A percentile compares a stretch with the other conserved stretches of the same genome.
These are phyloP conservation scores for Endothia cerciana DNA, from an alignment of 2,329 filamentous ascomycete species.

Conservation along the genomic window DNA sequence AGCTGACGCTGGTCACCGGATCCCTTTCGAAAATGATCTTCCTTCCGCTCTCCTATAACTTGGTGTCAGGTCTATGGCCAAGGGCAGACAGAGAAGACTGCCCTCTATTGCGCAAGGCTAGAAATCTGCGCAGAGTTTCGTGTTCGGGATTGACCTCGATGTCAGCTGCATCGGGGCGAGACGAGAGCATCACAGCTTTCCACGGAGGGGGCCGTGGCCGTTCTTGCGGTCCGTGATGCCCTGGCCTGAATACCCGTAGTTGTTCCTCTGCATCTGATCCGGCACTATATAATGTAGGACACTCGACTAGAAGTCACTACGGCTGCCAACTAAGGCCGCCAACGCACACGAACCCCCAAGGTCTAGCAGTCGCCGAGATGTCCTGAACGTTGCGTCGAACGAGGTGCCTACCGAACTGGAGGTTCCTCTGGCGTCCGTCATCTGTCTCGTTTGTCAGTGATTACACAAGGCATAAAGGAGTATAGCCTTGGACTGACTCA, in stretches of 20 bases:
- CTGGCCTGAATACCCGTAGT: not conserved
- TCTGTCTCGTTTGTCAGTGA: slow-evolving; percentile 21
- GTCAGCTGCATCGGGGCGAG: not conserved
- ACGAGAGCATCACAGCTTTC: not conserved
- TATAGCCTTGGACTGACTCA: not conserved
- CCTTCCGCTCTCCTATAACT: not conserved
- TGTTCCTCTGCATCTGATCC: not conserved
- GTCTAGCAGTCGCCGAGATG: not conserved
- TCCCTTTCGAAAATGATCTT: slow-evolving; percentile 8
- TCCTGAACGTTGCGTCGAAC: not conserved
- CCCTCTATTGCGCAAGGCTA: not conserved
- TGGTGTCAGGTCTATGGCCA: not conserved
- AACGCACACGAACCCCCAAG: not conserved
- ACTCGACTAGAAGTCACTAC: too few relatives aligned
- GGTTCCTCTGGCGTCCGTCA: not conserved
- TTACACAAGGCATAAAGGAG: slow-evolving; percentile 1
- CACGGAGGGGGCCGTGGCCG: not conserved
- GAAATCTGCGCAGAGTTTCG: not conserved
- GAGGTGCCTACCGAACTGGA: too few relatives aligned
- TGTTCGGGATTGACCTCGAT: not conserved
- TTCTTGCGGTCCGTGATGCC: not conserved
- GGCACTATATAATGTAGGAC: too few relatives aligned
- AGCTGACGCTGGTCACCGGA: slow-evolving; percentile 18
- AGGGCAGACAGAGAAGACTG: not conserved
- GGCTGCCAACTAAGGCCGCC: not conserved